These are phyloP conservation scores for Theileria parva DNA, from an alignment of 169 alveolate species.

Conservation along the genomic window DNA sequence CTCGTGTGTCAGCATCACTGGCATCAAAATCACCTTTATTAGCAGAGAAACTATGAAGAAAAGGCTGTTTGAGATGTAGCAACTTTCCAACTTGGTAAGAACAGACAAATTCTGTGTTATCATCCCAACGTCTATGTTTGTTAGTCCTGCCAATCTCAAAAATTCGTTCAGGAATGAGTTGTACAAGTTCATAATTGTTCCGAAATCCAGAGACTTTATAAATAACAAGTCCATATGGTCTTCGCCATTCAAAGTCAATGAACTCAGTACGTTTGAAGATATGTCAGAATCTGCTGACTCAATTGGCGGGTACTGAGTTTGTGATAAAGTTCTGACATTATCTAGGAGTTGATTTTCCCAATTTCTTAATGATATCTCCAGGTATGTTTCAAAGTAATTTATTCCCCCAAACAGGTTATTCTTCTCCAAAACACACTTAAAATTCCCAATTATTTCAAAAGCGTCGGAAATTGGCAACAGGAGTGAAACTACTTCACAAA, in stretches of 20 bases:
- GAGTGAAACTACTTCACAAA: not conserved
- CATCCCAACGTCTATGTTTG: not conserved
- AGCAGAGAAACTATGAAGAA: not conserved
- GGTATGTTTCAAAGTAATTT: not conserved
- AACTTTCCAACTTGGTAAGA: not conserved
- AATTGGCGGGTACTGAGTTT: slow-evolving; percentile 5
- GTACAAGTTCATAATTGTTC: not conserved
- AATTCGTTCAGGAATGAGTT: not conserved
- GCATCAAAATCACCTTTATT: not conserved
- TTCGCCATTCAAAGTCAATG: not conserved
- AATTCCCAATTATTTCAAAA: not conserved
- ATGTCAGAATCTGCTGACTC: not conserved
- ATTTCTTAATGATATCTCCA: not conserved
- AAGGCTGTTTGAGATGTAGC: slow-evolving; percentile 12
- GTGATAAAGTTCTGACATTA: slow-evolving; percentile 6
- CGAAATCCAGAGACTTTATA: not conserved
- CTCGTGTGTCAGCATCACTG: slow-evolving; percentile 11
- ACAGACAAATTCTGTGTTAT: not conserved
- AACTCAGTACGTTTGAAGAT: not conserved
- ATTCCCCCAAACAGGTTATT: not conserved
- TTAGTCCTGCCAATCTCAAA: not conserved
- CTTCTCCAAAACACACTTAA: not conserved
- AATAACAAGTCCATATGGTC: not conserved
- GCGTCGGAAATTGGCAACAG: slow-evolving; percentile 3
- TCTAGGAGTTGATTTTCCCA: slow-evolving; percentile 16